phyloP scores from a whole-genome alignment of 352 stramenopile species.

The Globisporangium alternatum region DNA sequence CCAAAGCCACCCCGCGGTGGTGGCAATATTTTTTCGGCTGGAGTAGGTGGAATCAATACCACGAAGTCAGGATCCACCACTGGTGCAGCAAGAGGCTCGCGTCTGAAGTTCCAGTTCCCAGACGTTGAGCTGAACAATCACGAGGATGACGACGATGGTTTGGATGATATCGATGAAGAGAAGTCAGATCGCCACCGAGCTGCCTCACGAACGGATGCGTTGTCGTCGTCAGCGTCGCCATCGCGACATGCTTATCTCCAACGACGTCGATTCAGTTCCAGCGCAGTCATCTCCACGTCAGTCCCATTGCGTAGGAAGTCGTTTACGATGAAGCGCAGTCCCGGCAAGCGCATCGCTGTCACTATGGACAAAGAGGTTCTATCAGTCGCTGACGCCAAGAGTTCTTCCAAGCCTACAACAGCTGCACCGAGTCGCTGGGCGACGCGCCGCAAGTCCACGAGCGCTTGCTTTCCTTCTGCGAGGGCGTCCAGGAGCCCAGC shows the following conservation, averaged over 20 bases:
- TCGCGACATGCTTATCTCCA: constrained; percentile 10
- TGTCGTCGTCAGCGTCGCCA: constrained; percentile 3
- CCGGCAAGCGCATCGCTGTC: constrained; percentile 31
- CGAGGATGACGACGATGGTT: background rate
- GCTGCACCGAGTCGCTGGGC: constrained; percentile 20
- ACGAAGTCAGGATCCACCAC: background rate
- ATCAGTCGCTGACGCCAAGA: background rate
- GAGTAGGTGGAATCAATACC: background rate
- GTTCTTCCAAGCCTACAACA: background rate
- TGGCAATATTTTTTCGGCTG: constrained; percentile 10
- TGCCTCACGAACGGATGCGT: background rate
- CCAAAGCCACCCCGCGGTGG: constrained; percentile 36
- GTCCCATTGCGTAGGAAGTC: constrained; percentile 57
- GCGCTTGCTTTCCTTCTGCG: constrained; percentile 22
- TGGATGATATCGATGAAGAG: background rate
- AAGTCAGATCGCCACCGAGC: background rate
- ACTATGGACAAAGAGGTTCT: background rate
- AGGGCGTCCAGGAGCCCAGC: constrained; percentile 10
- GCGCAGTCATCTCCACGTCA: constrained; percentile 30
- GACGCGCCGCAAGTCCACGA: constrained; percentile 60
- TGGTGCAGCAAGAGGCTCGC: constrained; percentile 17
- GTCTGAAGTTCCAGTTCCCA: constrained; percentile 63
- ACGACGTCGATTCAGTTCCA: constrained; percentile 31
- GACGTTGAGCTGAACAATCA: constrained; percentile 34
- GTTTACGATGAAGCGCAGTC: constrained; percentile 66